Evolutionary conservation across 768 basidiomycete genomes (phyloP), one percentile per base, ranked within the genome.

Genomic region (Lyophyllum shimeji): DNA sequence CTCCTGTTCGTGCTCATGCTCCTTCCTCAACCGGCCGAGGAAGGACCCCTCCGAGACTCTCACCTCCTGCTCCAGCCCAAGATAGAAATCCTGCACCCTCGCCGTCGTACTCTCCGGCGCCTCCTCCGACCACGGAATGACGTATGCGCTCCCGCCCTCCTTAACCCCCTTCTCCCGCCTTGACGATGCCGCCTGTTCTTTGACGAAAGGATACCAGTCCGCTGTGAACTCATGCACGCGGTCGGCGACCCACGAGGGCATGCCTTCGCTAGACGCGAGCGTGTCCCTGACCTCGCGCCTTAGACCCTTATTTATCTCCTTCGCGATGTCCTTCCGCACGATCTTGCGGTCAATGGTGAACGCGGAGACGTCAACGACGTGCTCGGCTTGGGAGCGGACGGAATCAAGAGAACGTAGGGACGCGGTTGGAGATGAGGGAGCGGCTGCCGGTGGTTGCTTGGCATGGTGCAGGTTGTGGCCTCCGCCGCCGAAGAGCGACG

Each of bases 401-500:
- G 71, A 63, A 50, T 74, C 67, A 40, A 74, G 54, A 54, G 69
- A 66, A 57, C 65, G 70, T 42, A 73, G 52, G 31, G 75, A 73
- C 17, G 70, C 57, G 13, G 65, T 63, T 1, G 68, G 66, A n/a
- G 67, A 65, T 61, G 71, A 31, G 59, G 75, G 52, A 57, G 71
- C 55, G 57, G 66, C 45, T 1, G 76, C 53, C 1, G 71, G 60
- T 24, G 75, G 58, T n/a, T n/a, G n/a, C 24, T 65, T 49, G 1
- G 69, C 34, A 15, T 68, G 62, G 61, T 70, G 58, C 50, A 69
- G 11, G 63, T 65, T 54, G 63, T 64, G 55, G 64, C 73, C 13
- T 9, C 84, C 87, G 63, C 73, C 18, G 5, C 85, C 89, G 62
- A 92, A 93, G n/a, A 95, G 77, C 1, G 87, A 87, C 0, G 90